phyloP scores from a whole-genome alignment of 331 rosid species.

The Rhamnella rubrinervis region DNA sequence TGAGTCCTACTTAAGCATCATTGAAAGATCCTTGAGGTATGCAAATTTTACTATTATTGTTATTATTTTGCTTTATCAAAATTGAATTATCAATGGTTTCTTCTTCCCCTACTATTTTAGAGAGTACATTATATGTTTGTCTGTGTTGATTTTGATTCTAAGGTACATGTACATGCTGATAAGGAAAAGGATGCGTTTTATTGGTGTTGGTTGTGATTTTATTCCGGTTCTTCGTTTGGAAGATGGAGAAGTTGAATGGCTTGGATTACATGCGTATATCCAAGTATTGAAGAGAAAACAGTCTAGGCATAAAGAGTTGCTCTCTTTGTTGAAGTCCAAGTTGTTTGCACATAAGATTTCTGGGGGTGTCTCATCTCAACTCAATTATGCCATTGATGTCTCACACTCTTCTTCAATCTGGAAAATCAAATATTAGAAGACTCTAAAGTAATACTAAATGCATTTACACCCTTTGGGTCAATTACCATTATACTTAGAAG shows the following conservation, averaged over 20 bases:
- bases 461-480: too few relatives aligned
- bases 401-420: constrained; percentile 68
- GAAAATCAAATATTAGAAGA: constrained; percentile 64
- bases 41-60: neutral
- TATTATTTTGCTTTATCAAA: neutral
- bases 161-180: constrained; percentile 60
- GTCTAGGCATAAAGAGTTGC: constrained; percentile 56
- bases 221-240: constrained; percentile 51
- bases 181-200: constrained; percentile 58
- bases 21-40: constrained; percentile 68
- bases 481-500: too few relatives aligned
- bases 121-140: neutral
- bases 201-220: constrained; percentile 25
- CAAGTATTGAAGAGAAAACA: constrained; percentile 68
- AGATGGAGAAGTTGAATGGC: constrained; percentile 75
- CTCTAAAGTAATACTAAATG: constrained; percentile 1
- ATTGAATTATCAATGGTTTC: neutral
- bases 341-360: constrained; percentile 41
- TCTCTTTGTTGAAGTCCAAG: constrained; percentile 46
- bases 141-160: constrained; percentile 32
- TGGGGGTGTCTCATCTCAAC: constrained; percentile 38
- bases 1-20: constrained; percentile 32
- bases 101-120: too few relatives aligned
- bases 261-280: constrained; percentile 68
- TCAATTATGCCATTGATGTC: constrained; percentile 52